phyloP scores from a whole-genome alignment of 2,329 filamentous ascomycete species.

The Didymosphaeria variabile region DNA sequence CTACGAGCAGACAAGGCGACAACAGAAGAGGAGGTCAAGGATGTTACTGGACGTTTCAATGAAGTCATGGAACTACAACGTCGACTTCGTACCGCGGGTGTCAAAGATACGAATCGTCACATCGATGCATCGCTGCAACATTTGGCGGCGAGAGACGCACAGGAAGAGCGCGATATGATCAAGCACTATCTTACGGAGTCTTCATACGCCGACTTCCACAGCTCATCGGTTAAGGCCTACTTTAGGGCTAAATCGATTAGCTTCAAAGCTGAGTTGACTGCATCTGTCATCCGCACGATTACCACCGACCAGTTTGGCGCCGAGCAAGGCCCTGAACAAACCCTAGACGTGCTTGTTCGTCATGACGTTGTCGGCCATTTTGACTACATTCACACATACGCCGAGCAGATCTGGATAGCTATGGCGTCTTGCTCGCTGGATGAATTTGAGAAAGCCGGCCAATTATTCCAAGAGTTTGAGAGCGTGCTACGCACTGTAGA shows the following conservation, averaged over 20 bases:
- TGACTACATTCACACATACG: constrained; percentile 83
- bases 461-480: constrained; percentile 51
- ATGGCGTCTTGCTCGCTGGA: constrained; percentile 80
- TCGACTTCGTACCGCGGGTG: constrained; percentile 88
- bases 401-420: constrained; percentile 80
- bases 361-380: constrained; percentile 87
- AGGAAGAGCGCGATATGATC: constrained; percentile 87
- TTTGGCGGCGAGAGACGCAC: constrained; percentile 87
- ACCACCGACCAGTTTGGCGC: constrained; percentile 7
- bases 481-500: constrained; percentile 15
- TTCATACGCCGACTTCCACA: constrained; percentile 67
- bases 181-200: constrained; percentile 89
- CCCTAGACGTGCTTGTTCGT: constrained; percentile 67
- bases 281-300: constrained; percentile 10
- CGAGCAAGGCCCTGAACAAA: constrained; percentile 72
- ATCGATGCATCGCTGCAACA: constrained; percentile 89
- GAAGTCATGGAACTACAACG: constrained; percentile 97
- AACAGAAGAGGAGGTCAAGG: constrained; percentile 90
- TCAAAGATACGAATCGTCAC: constrained; percentile 92
- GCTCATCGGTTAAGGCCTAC: constrained; percentile 86
- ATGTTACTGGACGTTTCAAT: constrained; percentile 85
- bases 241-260: constrained; percentile 82
- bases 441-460: constrained; percentile 79
- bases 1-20: constrained; percentile 76
- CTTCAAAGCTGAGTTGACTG: constrained; percentile 72